Base-by-base conservation (phyloP, 2,329 filamentous ascomycete genomes). In the Dryadomyces quercus-mongolicae region DNA sequence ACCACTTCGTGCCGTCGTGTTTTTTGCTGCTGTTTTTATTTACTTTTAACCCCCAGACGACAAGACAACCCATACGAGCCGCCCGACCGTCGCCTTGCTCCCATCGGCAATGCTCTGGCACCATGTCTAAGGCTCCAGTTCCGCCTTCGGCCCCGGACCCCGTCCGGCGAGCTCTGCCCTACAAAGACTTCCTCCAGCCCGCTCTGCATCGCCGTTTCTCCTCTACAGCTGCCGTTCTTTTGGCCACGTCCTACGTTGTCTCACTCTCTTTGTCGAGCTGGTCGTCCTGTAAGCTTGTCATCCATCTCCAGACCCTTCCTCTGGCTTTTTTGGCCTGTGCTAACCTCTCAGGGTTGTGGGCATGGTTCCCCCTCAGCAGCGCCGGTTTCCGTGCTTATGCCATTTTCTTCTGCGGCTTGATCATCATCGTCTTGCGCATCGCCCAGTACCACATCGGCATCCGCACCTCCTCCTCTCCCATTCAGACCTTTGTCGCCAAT, bases 161-260 rank as follows among this genome's bases (percentile, higher is more conserved):
- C 66, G 76, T 72, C 71, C 81, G 74, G 75, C 78, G 67, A 65
- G 71, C 74, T 63, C 54, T 53, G 15, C 74, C 78, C 50, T 95
- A 95, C 71, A 86, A 89, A 74, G 88, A 95, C 72, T 94, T 94
- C 68, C 73, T 96, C 61, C 94, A 92, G 58, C 91, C 92, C 51
- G 84, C 86, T 52, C 74, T 96, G 59, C 92, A 97, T 69, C 79
- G 87, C 63, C 82, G 90, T 63, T 97, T 96, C 70, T 85, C 86
- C 50, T 84, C 83, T 59, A 89, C 88, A 13, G 85, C 86, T 49
- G 76, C 80, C 15, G 72, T 88, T 58, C 74, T 90, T 15, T 71
- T 93, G 10, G 70, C 76, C 49, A 74, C 89, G 54, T 88, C 88
- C 65, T 95, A 93, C 67, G 54, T 80, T 42, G 80, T 88, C 64